Evolutionary conservation across 1,139 yeast species (phyloP).

Genomic region (Suhomyces yuchorum): DNA sequence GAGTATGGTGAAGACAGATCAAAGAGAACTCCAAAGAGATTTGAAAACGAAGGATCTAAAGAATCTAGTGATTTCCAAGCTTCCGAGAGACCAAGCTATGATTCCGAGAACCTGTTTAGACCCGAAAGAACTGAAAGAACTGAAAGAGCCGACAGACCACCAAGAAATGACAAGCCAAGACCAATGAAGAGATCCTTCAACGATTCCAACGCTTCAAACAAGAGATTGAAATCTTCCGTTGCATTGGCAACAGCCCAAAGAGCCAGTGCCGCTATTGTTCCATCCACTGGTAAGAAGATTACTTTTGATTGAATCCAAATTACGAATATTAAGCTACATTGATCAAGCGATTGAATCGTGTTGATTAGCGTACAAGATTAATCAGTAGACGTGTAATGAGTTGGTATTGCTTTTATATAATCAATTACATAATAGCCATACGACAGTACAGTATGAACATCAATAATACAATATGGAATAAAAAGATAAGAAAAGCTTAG

Average conservation of each 20-base stretch:
- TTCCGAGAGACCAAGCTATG: constrained; percentile 31
- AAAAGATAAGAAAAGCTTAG: constrained; percentile 1
- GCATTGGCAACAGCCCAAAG: constrained; percentile 90
- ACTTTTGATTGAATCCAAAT: constrained; percentile 50
- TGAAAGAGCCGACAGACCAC: constrained; percentile 2
- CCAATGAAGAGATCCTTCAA: constrained; percentile 22
- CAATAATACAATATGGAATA: constrained; percentile 10
- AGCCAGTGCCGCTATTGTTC: constrained; percentile 86
- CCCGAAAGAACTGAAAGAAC: constrained; percentile 14
- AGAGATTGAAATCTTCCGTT: constrained; percentile 74
- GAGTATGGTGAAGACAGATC: constrained; percentile 96
- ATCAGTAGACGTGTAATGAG: constrained; percentile 1
- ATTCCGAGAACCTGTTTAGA: constrained; percentile 40
- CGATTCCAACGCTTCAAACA: constrained; percentile 24
- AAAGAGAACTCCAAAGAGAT: constrained; percentile 58
- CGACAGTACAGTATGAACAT: constrained; percentile 1
- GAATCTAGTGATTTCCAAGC: not conserved
- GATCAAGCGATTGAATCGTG: not conserved
- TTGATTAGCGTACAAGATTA: too few species aligned
- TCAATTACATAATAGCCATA: constrained; percentile 1
- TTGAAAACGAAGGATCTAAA: not conserved
- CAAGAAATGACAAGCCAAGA: constrained; percentile 12
- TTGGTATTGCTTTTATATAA: not conserved
- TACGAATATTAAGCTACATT: not conserved
- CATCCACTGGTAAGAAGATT: constrained; percentile 86